Conservation (phyloP, 2,329 filamentous ascomycete genomes). For the Ophiostoma populinum region DNA sequence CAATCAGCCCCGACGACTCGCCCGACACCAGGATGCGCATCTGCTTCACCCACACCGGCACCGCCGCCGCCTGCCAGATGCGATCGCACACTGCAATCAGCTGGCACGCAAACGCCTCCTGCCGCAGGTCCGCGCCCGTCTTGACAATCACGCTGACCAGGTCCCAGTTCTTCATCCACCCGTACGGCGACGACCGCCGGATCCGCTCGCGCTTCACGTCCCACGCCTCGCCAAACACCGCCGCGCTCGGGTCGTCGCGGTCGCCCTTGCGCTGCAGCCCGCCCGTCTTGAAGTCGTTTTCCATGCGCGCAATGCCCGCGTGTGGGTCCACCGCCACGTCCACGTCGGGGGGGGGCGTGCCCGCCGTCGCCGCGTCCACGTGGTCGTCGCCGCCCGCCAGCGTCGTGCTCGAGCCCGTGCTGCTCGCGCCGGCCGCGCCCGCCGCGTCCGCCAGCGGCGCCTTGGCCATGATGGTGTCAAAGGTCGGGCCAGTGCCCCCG, state of each 20-base stretch:
- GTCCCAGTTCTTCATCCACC: slow-evolving; percentile 84
- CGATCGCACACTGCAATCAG: slow-evolving; percentile 66
- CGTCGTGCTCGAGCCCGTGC: neutral
- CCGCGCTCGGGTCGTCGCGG: slow-evolving; percentile 69
- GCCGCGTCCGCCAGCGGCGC: slow-evolving; percentile 16
- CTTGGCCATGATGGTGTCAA: slow-evolving; percentile 68
- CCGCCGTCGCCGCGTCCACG: slow-evolving; percentile 2
- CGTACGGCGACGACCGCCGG: slow-evolving; percentile 66
- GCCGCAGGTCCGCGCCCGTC: slow-evolving; percentile 64
- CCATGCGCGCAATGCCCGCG: slow-evolving; percentile 68
- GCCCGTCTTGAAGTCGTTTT: slow-evolving; percentile 76
- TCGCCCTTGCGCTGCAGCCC: slow-evolving; percentile 67
- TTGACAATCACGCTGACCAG: slow-evolving; percentile 77
- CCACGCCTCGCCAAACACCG: slow-evolving; percentile 78
- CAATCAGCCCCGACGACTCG: slow-evolving; percentile 68
- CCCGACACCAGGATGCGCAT: slow-evolving; percentile 80
- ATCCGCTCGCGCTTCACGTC: slow-evolving; percentile 71
- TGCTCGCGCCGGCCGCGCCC: neutral
- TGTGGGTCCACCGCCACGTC: slow-evolving; percentile 41
- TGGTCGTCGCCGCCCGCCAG: neutral
- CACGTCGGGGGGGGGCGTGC: too few relatives aligned
- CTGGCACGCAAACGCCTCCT: slow-evolving; percentile 77
- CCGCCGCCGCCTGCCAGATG: slow-evolving; percentile 59
- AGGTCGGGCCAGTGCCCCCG: slow-evolving; percentile 40
- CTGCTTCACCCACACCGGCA: slow-evolving; percentile 73